Evolutionary conservation across 2,329 filamentous ascomycete species (phyloP), one percentile per base, ranked within the genome.

Genomic region (Mollisiaceae sp.): DNA sequence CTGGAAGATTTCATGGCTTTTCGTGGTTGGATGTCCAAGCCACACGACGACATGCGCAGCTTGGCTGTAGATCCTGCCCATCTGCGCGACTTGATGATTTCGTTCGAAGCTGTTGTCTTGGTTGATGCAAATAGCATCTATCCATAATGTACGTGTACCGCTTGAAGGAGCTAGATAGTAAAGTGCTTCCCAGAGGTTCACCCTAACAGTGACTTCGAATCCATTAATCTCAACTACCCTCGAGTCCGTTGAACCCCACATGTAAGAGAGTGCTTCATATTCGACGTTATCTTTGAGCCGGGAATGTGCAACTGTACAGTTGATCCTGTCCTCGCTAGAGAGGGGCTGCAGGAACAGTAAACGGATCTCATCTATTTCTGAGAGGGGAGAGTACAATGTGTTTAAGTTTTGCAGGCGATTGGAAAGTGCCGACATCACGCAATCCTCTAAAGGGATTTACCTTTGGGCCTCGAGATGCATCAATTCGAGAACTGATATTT

Each of bases 101-200:
- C 56, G 38, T 27, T 65, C 64, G 36, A 45, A 4, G 18, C 20
- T 18, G 43, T 18, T 45, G 4, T 62, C 27, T 56, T 65, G 63
- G 20, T 65, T 65, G 24, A 65, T 61, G 45, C 70, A 63, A n/a
- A 45, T 45, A n/a, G 43, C 43, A 45, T 45, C 15, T 45, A 45
- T 45, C 43, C 43, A 45, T 18, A 45, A 45, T 12, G 18, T 8
- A 4, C 43, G 43, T 4, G n/a, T 18, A 8, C 43, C 43, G n/a
- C 15, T n/a, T 20, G 43, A n/a, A 20, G 43, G 43, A 2, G 43
- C 43, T 3, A 45, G 43, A 45, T 45, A 20, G n/a, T 45, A 20
- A 12, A 45, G n/a, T 12, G 43, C 43, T 45, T 45, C 43, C 43
- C 43, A 45, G 43, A 45, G 43, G 14, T n/a, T 45, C 4, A 8